Conservation (phyloP, 495 filamentous ascomycete species). For the Xylaria flabelliformis region DNA sequence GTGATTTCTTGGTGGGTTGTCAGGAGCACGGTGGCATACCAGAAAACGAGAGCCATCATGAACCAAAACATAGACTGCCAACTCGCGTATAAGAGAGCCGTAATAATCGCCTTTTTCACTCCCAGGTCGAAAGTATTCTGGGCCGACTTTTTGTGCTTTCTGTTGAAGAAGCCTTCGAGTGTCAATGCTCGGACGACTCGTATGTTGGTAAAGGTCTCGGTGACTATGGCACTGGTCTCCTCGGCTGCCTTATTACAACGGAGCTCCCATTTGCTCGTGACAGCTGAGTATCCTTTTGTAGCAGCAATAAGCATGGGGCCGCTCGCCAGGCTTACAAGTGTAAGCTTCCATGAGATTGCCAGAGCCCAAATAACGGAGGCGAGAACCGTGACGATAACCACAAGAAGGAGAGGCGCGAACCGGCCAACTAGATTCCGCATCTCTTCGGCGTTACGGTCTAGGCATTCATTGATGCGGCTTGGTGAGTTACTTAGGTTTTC, state of each 20-base stretch:
- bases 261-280: conserved; percentile 75
- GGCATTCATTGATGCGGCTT: conserved; percentile 66
- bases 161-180: conserved; percentile 75
- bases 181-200: conserved; percentile 80
- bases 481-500: conserved; percentile 71
- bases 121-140: conserved; percentile 60
- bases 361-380: conserved; percentile 78
- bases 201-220: conserved; percentile 83
- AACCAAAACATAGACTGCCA: conserved; percentile 74
- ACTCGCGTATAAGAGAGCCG: conserved; percentile 77
- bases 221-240: conserved; percentile 63
- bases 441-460: conserved; percentile 87
- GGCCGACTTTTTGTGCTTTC: conserved; percentile 64
- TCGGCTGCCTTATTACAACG: conserved; percentile 66
- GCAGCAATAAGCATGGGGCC: conserved; percentile 71
- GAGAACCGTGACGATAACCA: conserved; percentile 66
- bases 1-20: conserved; percentile 48
- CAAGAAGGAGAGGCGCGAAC: conserved; percentile 73
- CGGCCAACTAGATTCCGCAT: conserved; percentile 81
- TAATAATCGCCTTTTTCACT: conserved; percentile 63
- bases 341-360: conserved; percentile 78
- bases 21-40: conserved; percentile 74
- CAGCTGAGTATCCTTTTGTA: conserved; percentile 64
- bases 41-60: conserved; percentile 82
- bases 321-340: conserved; percentile 73